These are phyloP conservation scores for Cinnamomum chago DNA, from an alignment of 164 flowering plant genomes.

Conservation along the genomic window DNA sequence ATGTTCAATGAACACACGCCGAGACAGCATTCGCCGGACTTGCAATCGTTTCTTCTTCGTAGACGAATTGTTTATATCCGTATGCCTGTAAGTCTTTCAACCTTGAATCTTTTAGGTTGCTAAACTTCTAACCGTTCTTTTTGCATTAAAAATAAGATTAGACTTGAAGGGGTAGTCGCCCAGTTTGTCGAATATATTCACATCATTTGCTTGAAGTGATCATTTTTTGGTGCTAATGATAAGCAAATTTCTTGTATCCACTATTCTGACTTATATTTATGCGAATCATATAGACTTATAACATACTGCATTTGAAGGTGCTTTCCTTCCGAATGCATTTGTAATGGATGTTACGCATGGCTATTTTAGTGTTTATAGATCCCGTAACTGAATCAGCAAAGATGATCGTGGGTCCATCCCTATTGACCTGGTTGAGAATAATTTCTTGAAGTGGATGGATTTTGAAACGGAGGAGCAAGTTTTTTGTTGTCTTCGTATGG, in stretches of 20 bases:
- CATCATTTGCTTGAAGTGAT: background rate
- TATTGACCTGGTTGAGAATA: too few relatives aligned
- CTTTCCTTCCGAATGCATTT: too few relatives aligned
- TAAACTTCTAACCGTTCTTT: background rate
- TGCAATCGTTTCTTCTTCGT: conserved; percentile 76
- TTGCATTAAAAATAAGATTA: background rate
- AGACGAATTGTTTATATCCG: conserved; percentile 84
- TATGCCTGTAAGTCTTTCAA: conserved; percentile 63
- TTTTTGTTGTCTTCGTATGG: too few relatives aligned
- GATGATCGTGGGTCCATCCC: too few relatives aligned
- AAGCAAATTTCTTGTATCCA: background rate
- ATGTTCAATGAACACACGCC: conserved; percentile 69
- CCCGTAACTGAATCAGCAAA: too few relatives aligned
- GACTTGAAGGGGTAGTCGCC: background rate
- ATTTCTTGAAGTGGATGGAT: too few relatives aligned
- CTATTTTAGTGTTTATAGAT: too few relatives aligned
- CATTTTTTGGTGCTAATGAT: background rate
- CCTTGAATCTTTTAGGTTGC: background rate
- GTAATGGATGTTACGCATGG: too few relatives aligned
- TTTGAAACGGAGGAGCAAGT: too few relatives aligned
- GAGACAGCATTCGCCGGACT: conserved; percentile 77
- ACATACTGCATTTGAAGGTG: too few relatives aligned
- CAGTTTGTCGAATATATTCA: background rate
- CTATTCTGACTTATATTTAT: too few relatives aligned
- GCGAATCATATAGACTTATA: too few relatives aligned